Evolutionary conservation across 805 yeast genomes (phyloP), one percentile per base, ranked within the genome.

Genomic region (Kodamaea neixiangensis): DNA sequence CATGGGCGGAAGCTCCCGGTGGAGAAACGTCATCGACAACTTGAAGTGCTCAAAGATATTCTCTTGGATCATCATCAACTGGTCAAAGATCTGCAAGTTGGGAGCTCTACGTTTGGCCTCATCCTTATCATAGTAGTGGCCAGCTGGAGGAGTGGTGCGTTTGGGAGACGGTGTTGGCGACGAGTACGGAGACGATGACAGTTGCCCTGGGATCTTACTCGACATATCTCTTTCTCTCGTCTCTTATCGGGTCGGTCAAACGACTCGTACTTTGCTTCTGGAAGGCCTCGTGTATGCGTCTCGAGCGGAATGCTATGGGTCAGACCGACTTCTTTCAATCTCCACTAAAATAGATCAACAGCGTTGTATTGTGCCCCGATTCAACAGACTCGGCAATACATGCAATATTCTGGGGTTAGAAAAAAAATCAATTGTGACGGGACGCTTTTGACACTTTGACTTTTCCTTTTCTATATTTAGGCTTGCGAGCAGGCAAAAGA

Each of bases 41-140:
- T 33, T 34, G 17, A 49, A 35, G 33, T 46, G 37, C 14, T 41
- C 46, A 33, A 44, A 49, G 7, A 49, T 34, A 21, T 19, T 19
- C 40, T 45, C 40, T 20, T 44, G 49, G 5, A 46, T 25, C 22
- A 40, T 48, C 41, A 49, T 21, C 41, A 49, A 11, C 39, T 38
- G 47, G 29, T 49, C 49, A 14, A 49, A 25, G 22, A 49, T 33
- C 20, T 40, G 48, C 19, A 49, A 35, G 35, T 39, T 40, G 40
- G 45, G 34, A 3, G 48, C 34, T 13, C 49, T 22, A 14, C 44
- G 41, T 35, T 31, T 44, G 3, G 39, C 31, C 11, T 29, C 21
- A 14, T 42, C 21, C 21, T 22, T 22, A 20, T 42, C 34, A 19
- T 42, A 17, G 37, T 25, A 29, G 21, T 19, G 25, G 45, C 17